Base-by-base conservation (phyloP, 495 filamentous ascomycete species). In the Aspergillus diversus region DNA sequence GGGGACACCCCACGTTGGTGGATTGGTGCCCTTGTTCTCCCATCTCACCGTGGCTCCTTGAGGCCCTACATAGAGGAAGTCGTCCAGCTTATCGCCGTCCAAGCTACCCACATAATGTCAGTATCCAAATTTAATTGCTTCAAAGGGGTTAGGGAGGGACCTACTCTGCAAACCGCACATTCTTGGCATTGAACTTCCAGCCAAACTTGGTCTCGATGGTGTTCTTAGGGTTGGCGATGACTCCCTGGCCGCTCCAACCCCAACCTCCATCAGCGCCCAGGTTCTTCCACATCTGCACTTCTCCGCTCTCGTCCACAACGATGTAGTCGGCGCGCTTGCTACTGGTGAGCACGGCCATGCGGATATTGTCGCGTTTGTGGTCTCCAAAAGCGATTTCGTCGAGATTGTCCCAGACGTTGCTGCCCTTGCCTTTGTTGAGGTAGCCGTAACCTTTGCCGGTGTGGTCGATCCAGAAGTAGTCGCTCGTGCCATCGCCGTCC, bases 381-480 rank as follows among this genome's bases (percentile, higher is more conserved):
- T 13, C 12, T 33, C 52, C 52, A 4, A n/a, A 12, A 13, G 52
- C 52, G 12, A 55, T 55, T 15, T 37, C 0, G 31, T 17, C 15
- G 7, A 55, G 16, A 33, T 37, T 37, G 1, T 55, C 8, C 52
- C 52, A 55, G 12, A n/a, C 15, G 32, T 55, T 35, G 11, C 13
- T 35, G 8, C 52, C 52, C 13, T 35, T 34, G 1, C 52, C 52
- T 17, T 35, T 34, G 52, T 55, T 55, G 7, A 55, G 33, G 33
- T 55, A 35, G 31, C 52, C 52, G 7, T 35, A 55, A 12, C 52
- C 52, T 7, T 55, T 55, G 52, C 52, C 52, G 12, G 31, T 55
- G 9, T 7, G 32, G 17, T 55, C 52, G 31, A 55, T 37, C 52
- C 52, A 55, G 52, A 55, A 55, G 52, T 55, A 55, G 52, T 55